These are phyloP conservation scores for Scenedesmus sp. DNA, from an alignment of 163 green algal species.

Conservation along the genomic window DNA sequence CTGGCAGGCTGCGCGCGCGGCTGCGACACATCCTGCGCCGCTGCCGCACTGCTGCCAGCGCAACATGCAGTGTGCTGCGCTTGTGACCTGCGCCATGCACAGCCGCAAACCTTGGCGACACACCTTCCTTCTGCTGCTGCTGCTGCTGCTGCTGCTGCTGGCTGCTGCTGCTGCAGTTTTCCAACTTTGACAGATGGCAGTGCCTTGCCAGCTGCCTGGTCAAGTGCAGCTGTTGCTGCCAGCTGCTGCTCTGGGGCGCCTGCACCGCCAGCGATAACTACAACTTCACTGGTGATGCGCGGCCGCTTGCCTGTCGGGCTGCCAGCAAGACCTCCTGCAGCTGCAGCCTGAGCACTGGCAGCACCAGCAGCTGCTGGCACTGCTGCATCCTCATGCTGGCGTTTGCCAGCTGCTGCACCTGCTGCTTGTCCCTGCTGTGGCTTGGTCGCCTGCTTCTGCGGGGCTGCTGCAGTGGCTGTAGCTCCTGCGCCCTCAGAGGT, in stretches of 20 bases:
- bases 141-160: slow-evolving; percentile 1
- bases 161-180: not conserved
- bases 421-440: not conserved
- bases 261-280: not conserved
- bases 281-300: not conserved
- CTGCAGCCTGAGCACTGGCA: not conserved
- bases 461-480: not conserved
- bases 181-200: not conserved
- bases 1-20: not conserved
- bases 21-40: not conserved
- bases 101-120: not conserved
- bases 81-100: not conserved
- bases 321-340: not conserved
- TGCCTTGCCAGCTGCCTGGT: not conserved
- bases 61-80: not conserved
- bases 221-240: not conserved
- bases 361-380: not conserved
- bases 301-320: not conserved
- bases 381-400: not conserved
- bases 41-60: not conserved
- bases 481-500: not conserved
- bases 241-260: not conserved
- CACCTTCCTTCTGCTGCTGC: not conserved
- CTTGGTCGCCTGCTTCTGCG: not conserved
- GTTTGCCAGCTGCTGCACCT: not conserved